Evolutionary conservation across 2,329 filamentous ascomycete genomes (phyloP).

Genomic region (Plectosphaerella cucumerina): DNA sequence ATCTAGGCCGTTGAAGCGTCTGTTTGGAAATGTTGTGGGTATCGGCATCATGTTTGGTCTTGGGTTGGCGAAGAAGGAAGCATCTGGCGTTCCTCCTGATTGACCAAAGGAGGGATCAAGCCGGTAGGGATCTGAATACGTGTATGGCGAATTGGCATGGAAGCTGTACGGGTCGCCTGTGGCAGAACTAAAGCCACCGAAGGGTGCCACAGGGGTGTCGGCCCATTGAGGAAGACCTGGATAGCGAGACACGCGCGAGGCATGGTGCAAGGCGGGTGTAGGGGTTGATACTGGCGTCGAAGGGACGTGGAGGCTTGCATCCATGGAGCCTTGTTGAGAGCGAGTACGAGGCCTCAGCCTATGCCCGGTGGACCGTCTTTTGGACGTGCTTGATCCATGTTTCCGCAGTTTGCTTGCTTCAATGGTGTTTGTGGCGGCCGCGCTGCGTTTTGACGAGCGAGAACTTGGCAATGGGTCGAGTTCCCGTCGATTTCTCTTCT

Average conservation of each 20-base stretch:
- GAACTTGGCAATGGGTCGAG: background rate
- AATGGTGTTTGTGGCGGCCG: background rate
- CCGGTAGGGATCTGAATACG: background rate
- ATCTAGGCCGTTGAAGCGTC: background rate
- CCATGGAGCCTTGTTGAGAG: background rate
- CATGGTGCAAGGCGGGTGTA: background rate
- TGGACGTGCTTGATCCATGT: background rate
- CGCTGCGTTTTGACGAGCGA: background rate
- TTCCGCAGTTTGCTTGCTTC: background rate
- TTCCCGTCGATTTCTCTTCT: background rate
- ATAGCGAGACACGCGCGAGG: background rate
- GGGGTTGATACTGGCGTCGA: background rate
- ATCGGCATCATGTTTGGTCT: background rate
- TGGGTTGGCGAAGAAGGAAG: background rate
- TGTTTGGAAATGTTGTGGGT: conserved; percentile 7
- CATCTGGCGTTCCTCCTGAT: background rate
- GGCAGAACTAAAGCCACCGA: background rate
- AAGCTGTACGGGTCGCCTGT: too few relatives aligned
- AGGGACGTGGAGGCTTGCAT: background rate
- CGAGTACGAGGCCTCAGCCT: too few relatives aligned
- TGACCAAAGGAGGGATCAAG: background rate
- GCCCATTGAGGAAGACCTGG: background rate
- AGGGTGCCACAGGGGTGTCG: background rate
- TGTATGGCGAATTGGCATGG: too few relatives aligned
- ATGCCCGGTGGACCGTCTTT: background rate